These are phyloP conservation scores for Pichia cephalocereana DNA, from an alignment of 805 yeast genomes.

Conservation along the genomic window DNA sequence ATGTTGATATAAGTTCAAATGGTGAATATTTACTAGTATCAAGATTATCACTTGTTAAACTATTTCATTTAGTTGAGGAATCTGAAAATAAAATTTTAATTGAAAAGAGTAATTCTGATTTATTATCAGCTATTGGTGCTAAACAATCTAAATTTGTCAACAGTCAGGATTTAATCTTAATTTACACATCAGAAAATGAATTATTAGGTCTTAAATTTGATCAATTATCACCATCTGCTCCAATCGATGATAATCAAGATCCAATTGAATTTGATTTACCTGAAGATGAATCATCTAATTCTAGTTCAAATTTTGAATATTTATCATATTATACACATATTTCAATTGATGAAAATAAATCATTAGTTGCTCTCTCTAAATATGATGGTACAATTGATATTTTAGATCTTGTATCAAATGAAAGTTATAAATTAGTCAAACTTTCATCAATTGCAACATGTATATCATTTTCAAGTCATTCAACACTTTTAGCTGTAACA, in stretches of 20 bases:
- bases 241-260: conserved; percentile 33
- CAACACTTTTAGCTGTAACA: conserved; percentile 53
- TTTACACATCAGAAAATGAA: conserved; percentile 57
- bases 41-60: conserved; percentile 55
- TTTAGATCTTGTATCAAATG: conserved; percentile 24
- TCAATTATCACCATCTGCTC: conserved; percentile 26
- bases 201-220: conserved; percentile 26
- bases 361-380: conserved; percentile 48
- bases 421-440: conserved; percentile 38
- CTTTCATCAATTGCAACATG: conserved; percentile 46
- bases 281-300: background rate
- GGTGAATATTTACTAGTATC: conserved; percentile 66
- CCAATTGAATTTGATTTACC: conserved; percentile 26
- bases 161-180: conserved; percentile 30
- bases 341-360: conserved; percentile 36
- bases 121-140: conserved; percentile 42
- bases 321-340: conserved; percentile 43
- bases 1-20: conserved; percentile 55
- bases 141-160: conserved; percentile 37
- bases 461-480: conserved; percentile 40
- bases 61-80: conserved; percentile 49
- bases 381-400: conserved; percentile 59
- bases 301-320: conserved; percentile 20
- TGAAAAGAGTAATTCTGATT: conserved; percentile 40
- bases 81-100: conserved; percentile 33